phyloP scores from a whole-genome alignment of 345 rosid genomes.

The Melaleuca alternifolia region DNA sequence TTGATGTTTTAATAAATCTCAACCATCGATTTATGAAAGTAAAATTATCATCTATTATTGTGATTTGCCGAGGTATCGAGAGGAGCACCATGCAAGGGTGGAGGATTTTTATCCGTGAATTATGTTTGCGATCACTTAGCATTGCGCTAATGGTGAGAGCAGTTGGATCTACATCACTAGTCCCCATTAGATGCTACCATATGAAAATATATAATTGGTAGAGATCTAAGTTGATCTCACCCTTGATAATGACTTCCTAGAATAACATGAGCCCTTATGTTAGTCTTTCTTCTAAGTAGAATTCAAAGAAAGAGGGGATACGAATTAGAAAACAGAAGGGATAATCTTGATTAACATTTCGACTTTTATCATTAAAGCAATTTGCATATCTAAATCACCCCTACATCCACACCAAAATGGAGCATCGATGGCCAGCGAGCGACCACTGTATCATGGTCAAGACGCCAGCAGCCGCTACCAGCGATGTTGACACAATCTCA shows the following conservation, averaged over 20 bases:
- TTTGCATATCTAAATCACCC: not conserved
- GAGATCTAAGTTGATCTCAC: not conserved
- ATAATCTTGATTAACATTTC: not conserved
- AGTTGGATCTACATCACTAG: not conserved
- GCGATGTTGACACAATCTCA: not conserved
- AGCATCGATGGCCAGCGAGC: not conserved
- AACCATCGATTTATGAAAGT: not conserved
- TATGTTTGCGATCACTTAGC: not conserved
- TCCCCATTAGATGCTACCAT: not conserved
- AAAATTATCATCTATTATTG: not conserved
- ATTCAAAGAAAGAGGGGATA: not conserved
- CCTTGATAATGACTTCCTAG: not conserved
- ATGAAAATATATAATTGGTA: not conserved
- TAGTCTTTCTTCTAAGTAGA: not conserved
- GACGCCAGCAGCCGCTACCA: not conserved
- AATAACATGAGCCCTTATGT: not conserved
- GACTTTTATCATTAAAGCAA: not conserved
- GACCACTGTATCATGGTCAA: not conserved
- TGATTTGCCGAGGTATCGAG: not conserved
- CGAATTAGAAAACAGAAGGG: not conserved
- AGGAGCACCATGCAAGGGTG: fast-evolving
- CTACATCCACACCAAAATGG: not conserved
- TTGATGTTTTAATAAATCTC: not conserved
- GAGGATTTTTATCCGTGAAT: not conserved
- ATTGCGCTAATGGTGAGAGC: not conserved